Base-by-base conservation (phyloP, 805 yeast genomes). In the Candida glaebosa region DNA sequence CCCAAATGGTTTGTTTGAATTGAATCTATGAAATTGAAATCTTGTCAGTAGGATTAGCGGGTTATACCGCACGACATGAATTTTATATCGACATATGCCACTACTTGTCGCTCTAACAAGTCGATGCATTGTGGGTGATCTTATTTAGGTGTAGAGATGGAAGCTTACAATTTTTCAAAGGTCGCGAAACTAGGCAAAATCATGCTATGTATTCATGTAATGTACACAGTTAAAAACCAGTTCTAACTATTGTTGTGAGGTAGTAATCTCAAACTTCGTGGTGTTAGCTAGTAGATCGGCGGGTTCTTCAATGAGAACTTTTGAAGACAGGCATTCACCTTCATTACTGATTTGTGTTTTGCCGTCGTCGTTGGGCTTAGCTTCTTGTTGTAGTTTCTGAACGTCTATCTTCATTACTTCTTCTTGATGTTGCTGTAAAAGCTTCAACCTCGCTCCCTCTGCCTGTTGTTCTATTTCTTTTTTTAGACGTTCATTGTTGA, bases 401-500 rank as follows among this genome's bases (percentile, higher is more conserved):
- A 10, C 10, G 6, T 7, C 10, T 22, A 22, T 22, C 10, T 22
- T 7, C 26, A 22, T 22, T 10, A 22, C 10, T 22, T 22, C 9
- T 7, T 7, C 26, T 22, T 22, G 26, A 22, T 22, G 26, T 22
- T 22, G 26, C 10, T 22, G 26, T 22, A 22, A 10, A 22, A 22
- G 31, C 12, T 28, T 6, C 5, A 6, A 5, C n/a, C 14, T 28
- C 14, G 9, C 31, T 5, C 5, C 31, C 14, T 28, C 16, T 24
- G 28, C 8, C 5, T 28, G 16, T 28, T 28, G 31, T 28, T 28
- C 31, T 28, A 12, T 28, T 28, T 28, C 12, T 28, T 28, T 9
- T 10, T 10, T 28, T 10, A 10, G 14, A 5, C 16, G 16, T 28
- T 28, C 31, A 10, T n/a, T 36, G 38, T 42, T 34, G 39, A 37